Evolutionary conservation across 345 rosid genomes (phyloP), one percentile per base, ranked within the genome.

Genomic region (Orychophragmus violaceus): DNA sequence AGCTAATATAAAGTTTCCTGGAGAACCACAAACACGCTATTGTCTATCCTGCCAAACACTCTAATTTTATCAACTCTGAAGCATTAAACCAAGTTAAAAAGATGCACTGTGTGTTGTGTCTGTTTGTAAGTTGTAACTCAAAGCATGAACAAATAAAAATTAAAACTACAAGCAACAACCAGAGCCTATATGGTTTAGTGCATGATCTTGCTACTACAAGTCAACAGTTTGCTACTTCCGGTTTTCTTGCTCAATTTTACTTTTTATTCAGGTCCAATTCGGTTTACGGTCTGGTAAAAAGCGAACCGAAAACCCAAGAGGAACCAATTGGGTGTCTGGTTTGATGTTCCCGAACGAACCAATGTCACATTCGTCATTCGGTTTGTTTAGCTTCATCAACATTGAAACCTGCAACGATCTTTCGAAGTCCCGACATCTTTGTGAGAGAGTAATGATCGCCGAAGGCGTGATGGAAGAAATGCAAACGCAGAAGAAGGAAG

Each of bases 381-480:
- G 46, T 41, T 41, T 41, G 46, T 14, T 37, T 14, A 6, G 46
- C 19, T 41, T 41, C 46, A 41, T 41, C 46, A 42, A 8, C 3
- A 14, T 5, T n/a, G n/a, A n/a, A n/a, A n/a, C n/a, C n/a, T n/a
- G n/a, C n/a, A n/a, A n/a, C n/a, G n/a, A n/a, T n/a, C n/a, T n/a
- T n/a, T n/a, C n/a, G n/a, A n/a, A n/a, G n/a, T n/a, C n/a, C n/a
- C n/a, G n/a, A n/a, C 2, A 12, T 61, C 11, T 54, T 4, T 41
- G 14, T 14, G 48, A 36, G 60, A 14, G 69, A 32, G 45, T 45
- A 57, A 45, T 57, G 55, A 4, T 59, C 33, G 66, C 68, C 39
- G 63, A 55, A 53, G 57, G 9, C 29, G 27, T 50, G 65, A 64
- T 72, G 71, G 71, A 72, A 18, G 69, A 54, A 51, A 45, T 12